Percentiles rank a stretch among this genome's conserved stretches.
phyloP scores from a whole-genome alignment of 148 eudicot species.

The Simmondsia chinensis region DNA sequence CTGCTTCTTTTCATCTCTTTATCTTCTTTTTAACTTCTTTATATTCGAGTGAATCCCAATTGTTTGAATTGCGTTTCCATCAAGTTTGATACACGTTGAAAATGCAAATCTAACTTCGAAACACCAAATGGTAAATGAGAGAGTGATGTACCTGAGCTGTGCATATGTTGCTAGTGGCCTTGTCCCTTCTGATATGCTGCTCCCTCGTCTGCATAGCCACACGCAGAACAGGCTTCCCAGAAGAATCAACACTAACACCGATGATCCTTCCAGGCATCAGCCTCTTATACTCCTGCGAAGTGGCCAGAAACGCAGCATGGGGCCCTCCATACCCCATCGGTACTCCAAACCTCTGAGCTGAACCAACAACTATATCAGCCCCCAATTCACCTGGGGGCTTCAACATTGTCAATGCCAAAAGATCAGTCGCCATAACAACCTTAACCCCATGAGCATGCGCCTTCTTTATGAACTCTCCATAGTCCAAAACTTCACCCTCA shows the following conservation, averaged over 20 bases:
- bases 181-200: conserved; percentile 90
- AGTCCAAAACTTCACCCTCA: conserved; percentile 85
- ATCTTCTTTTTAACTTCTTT: no score
- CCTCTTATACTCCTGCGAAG: conserved; percentile 95
- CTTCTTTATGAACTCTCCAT: conserved; percentile 76
- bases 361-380: conserved; percentile 90
- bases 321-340: conserved; percentile 99
- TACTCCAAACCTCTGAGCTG: conserved; percentile 98
- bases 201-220: conserved; percentile 99
- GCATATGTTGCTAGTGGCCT: conserved; percentile 97
- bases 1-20: not conserved
- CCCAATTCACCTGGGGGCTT: conserved; percentile 93
- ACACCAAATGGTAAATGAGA: no score
- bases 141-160: conserved; percentile 98
- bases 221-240: conserved; percentile 82
- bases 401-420: conserved; percentile 84
- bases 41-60: no score
- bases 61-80: no score
- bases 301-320: conserved; percentile 95
- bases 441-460: conserved; percentile 86
- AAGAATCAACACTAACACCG: conserved; percentile 87
- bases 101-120: no score
- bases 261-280: conserved; percentile 98
- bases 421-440: conserved; percentile 91
- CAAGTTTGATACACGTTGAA: no score